Evolutionary conservation across 2,329 filamentous ascomycete species (phyloP).

Genomic region (Sordariomycetes sp.): DNA sequence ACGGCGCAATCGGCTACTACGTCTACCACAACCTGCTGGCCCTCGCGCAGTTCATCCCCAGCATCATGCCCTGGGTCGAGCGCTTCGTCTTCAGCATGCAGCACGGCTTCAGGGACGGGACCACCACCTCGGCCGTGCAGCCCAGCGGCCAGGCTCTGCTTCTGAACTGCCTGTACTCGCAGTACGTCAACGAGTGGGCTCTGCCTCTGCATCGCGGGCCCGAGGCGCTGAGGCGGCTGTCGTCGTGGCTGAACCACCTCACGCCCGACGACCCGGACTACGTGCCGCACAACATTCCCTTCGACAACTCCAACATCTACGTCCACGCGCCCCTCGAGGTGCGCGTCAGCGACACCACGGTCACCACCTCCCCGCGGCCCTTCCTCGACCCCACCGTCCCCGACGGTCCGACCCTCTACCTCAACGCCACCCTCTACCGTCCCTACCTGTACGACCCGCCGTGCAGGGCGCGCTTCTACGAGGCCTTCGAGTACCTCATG

Average conservation of each 20-base stretch:
- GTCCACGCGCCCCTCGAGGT: conserved; percentile 90
- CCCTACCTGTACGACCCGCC: conserved; percentile 73
- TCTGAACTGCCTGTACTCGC: conserved; percentile 97
- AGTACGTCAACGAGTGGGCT: conserved; percentile 98
- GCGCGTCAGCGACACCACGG: conserved; percentile 65
- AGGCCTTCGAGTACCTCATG: conserved; percentile 89
- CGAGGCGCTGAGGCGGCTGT: conserved; percentile 74
- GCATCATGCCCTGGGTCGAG: conserved; percentile 78
- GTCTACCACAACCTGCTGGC: conserved; percentile 89
- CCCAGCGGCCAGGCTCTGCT: conserved; percentile 71
- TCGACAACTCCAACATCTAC: conserved; percentile 68
- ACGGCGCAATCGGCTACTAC: conserved; percentile 72
- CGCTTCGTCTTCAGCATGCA: conserved; percentile 98
- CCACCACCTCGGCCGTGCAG: conserved; percentile 65
- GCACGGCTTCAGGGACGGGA: conserved; percentile 75
- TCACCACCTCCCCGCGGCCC: conserved; percentile 22
- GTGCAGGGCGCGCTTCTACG: conserved; percentile 68
- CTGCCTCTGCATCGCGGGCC: conserved; percentile 79
- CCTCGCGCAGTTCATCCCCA: conserved; percentile 66
- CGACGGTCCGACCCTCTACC: conserved; percentile 69
- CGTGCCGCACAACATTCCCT: conserved; percentile 63
- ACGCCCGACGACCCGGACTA: conserved; percentile 54
- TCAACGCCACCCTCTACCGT: conserved; percentile 84
- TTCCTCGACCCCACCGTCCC: conserved; percentile 61
- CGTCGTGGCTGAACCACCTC: conserved; percentile 69